Base-by-base conservation (phyloP, 1,139 yeast genomes). In the Saccharomyces hybrid region DNA sequence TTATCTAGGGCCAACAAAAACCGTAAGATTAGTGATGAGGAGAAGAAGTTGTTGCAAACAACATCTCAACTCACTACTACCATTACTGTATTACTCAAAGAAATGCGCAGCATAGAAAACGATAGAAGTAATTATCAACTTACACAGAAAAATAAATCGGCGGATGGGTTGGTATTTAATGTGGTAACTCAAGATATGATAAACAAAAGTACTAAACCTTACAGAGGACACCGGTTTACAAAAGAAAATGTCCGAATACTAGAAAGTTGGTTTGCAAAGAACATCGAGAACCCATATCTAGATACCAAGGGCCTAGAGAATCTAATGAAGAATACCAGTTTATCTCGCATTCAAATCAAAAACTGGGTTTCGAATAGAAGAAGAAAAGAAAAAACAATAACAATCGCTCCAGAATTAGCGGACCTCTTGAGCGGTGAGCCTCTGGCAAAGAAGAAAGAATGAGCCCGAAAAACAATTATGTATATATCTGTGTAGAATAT, bases 311-410 rank as follows among this genome's bases (percentile, higher is more conserved):
- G 59, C 53, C 49, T 60, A 8, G 51, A 50, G 28, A 11, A 11
- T 7, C 51, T 64, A 19, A 50, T 50, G 38, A 48, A 44, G 5
- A 54, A 55, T 21, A 64, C 67, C 29, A 34, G 48, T 14, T 55
- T 64, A n/a, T 57, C 63, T 14, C 54, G 54, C 31, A 51, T 55
- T 29, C 66, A 64, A 49, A 55, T 63, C 38, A 64, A 62, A 54
- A 64, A 64, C 52, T 62, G 68, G 68, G 57, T 62, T 24, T 57
- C 66, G 21, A 64, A 64, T 50, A 59, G 64, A 57, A 58, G 68
- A 49, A 57, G 68, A 53, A 64, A 62, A 56, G 60, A 60, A 48
- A 64, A 58, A 47, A 24, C 52, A 21, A 32, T 27, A 27, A 47
- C 34, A 47, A 47, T 47, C 29, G 26, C 24, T 27, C 32, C 34